Conservation (phyloP, 1,139 yeast genomes). For the Wickerhamomyces sp. region DNA sequence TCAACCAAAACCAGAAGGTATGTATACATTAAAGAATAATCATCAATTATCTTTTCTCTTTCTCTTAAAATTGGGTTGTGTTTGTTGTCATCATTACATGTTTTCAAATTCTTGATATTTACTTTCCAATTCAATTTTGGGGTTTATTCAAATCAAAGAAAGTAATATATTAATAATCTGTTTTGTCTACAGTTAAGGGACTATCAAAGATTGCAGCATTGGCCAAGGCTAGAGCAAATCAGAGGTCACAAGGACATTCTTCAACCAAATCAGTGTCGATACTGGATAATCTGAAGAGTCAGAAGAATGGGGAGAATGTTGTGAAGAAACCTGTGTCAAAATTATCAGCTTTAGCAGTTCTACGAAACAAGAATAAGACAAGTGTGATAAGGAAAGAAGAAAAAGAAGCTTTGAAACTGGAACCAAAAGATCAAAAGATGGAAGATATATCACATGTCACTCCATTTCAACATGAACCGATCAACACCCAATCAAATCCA, state of each 20-base stretch:
- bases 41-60: neutral
- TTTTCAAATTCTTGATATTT: neutral
- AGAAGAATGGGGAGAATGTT: neutral
- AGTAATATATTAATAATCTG: neutral
- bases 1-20: slow-evolving; percentile 11
- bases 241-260: slow-evolving; percentile 7
- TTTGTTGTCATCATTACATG: slow-evolving; percentile 1
- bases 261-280: slow-evolving; percentile 17
- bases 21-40: slow-evolving; percentile 8
- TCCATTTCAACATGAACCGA: too few species aligned
- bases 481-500: neutral
- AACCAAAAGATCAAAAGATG: too few species aligned
- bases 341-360: slow-evolving; percentile 10
- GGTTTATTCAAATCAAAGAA: neutral
- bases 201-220: slow-evolving; percentile 43
- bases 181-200: neutral
- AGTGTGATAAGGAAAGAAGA: neutral
- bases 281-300: slow-evolving; percentile 16
- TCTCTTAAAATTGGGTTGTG: slow-evolving; percentile 8
- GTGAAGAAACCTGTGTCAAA: slow-evolving; percentile 2
- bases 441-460: too few species aligned
- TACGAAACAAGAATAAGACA: slow-evolving; percentile 1
- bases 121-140: slow-evolving; percentile 5
- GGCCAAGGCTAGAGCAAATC: slow-evolving; percentile 38
- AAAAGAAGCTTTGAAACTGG: neutral